These are phyloP conservation scores for Gracilariopsis chorda DNA, from an alignment of 23 red algal species.

Conservation along the genomic window DNA sequence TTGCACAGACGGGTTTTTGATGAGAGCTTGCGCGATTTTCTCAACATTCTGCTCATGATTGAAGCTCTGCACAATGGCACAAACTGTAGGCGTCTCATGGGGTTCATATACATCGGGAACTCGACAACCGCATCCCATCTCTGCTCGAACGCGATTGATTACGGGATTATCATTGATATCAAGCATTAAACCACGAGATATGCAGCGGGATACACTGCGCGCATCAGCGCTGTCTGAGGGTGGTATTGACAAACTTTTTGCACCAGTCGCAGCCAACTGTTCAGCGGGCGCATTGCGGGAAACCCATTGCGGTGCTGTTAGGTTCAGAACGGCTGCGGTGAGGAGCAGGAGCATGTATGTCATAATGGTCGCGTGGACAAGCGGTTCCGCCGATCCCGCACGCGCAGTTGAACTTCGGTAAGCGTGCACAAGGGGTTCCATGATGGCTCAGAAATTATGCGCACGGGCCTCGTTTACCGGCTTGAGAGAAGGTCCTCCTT, in stretches of 20 bases:
- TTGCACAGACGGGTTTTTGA: slow-evolving; percentile 65
- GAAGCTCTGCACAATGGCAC: slow-evolving; percentile 70
- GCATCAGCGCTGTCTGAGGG: neutral
- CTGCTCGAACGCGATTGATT: slow-evolving; percentile 55
- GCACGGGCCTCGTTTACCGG: too few species aligned
- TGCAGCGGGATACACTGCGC: slow-evolving; percentile 32
- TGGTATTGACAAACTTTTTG: neutral
- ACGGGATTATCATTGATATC: slow-evolving; percentile 35
- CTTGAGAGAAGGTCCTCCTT: too few species aligned
- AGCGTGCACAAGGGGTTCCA: slow-evolving; percentile 1
- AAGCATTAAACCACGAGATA: slow-evolving; percentile 52
- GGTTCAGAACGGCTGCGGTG: slow-evolving; percentile 2
- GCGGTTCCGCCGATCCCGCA: slow-evolving; percentile 23
- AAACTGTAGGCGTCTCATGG: slow-evolving; percentile 53
- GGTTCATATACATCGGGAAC: slow-evolving; percentile 57
- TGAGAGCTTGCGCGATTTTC: slow-evolving; percentile 32
- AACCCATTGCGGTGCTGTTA: slow-evolving; percentile 30
- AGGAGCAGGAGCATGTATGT: slow-evolving; percentile 45
- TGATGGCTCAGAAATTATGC: neutral
- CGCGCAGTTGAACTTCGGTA: slow-evolving; percentile 40
- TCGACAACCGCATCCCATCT: slow-evolving; percentile 65
- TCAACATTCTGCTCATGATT: slow-evolving; percentile 72
- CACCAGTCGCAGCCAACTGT: neutral
- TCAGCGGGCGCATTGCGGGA: slow-evolving; percentile 19
- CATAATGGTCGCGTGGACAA: slow-evolving; percentile 28